Percentiles rank a stretch among this genome's conserved stretches.
Evolutionary conservation across 805 yeast genomes (phyloP).

Genomic region (Groenewaldozyma tartarivorans): DNA sequence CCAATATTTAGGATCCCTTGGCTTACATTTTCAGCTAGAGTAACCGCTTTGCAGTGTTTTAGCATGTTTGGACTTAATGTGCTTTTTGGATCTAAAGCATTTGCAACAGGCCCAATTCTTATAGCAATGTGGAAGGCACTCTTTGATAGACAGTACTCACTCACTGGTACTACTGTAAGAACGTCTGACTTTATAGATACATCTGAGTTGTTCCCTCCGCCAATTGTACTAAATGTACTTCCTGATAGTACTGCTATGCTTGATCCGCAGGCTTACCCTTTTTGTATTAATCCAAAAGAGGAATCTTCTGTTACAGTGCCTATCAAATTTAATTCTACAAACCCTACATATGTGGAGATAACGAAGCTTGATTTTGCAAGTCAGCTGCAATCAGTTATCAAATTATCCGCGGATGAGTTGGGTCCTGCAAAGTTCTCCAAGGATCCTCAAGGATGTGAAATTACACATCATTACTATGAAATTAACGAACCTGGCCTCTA

Average conservation of each 20-base stretch:
- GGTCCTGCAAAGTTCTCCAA: conserved; percentile 23
- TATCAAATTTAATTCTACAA: conserved; percentile 71
- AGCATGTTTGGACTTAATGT: conserved; percentile 42
- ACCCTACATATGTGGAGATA: conserved; percentile 58
- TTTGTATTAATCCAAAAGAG: conserved; percentile 38
- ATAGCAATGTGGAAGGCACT: conserved; percentile 17
- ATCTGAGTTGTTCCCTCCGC: conserved; percentile 62
- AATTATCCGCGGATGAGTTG: conserved; percentile 52
- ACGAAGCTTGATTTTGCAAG: conserved; percentile 48
- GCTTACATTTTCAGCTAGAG: conserved; percentile 52
- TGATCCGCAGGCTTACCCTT: conserved; percentile 61
- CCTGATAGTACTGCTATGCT: conserved; percentile 86
- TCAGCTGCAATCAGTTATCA: conserved; percentile 36
- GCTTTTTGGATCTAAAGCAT: conserved; percentile 35
- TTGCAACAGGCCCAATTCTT: conserved; percentile 15
- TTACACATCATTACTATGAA: conserved; percentile 50
- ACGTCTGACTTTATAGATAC: conserved; percentile 27
- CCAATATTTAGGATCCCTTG: conserved; percentile 72
- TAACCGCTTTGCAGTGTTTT: conserved; percentile 41
- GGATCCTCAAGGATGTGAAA: conserved; percentile 5
- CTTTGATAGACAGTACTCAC: conserved; percentile 25
- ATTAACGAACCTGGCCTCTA: conserved; percentile 68
- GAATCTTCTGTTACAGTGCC: conserved; percentile 44
- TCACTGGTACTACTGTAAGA: conserved; percentile 25
- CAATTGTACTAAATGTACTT: conserved; percentile 70